Evolutionary conservation across 1,284 basidiomycete species (phyloP), one percentile per base, ranked within the genome.

Genomic region (Cryptococcus hybrid): DNA sequence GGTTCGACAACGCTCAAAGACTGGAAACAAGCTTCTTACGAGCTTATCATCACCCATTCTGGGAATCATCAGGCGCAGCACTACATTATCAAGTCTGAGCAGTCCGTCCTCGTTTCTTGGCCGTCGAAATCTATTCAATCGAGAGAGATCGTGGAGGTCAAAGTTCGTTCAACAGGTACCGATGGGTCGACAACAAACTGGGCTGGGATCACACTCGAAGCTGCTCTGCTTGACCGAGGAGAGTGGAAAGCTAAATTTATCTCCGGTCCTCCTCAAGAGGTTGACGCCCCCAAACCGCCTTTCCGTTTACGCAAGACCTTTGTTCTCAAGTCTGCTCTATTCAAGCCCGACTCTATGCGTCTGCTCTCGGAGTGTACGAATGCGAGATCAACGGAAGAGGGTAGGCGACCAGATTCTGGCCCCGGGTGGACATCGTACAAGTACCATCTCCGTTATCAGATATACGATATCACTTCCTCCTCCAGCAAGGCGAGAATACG

Each of bases 281-380:
- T 38, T 15, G 64, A 65, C 12, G 43, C 12, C 2, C 58, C 70
- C 5, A 71, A 73, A 47, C 57, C 57, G 4, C 73, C 73, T 0
- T 67, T 67, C 54, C 55, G 57, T 34, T 34, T 70, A 24, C 36
- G 52, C 39, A 61, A 56, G 46, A 52, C 46, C 1, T 68, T 72
- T 54, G 37, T 44, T n/a, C 12, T 64, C 34, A 35, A 48, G 12
- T 5, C 50, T 3, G 13, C 18, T 7, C 39, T n/a, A 18, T 18
- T 18, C 18, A 18, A 18, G 68, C 63, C 5, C 49, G 75, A 8
- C 47, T 77, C 0, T 76, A 77, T 59, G 59, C 63, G 7, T 74
- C 75, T 2, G 74, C 75, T 3, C 59, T 58, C 15, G 75, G 75
- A 2, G n/a, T 74, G 12, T 77, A 76, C 63, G 61, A 68, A 37